Conservation (phyloP, 2,329 filamentous ascomycete species). For the Alternaria incomplexa region DNA sequence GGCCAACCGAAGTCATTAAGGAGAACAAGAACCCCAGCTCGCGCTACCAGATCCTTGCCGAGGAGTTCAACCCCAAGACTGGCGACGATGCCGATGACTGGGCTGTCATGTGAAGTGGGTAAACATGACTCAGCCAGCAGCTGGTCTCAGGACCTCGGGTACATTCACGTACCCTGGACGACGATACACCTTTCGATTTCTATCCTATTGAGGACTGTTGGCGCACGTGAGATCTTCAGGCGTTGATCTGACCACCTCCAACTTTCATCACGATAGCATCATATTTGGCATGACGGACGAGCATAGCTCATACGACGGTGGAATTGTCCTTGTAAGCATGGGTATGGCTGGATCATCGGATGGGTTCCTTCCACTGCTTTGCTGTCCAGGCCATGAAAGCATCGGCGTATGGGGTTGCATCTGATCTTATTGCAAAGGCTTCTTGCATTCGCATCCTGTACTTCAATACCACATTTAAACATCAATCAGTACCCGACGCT, state of each 20-base stretch:
- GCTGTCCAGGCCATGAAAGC: conserved; percentile 10
- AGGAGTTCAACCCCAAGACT: conserved; percentile 28
- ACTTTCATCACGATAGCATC: not conserved
- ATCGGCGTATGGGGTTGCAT: conserved; percentile 19
- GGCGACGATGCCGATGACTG: conserved; percentile 51
- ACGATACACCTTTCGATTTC: not conserved
- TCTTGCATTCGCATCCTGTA: conserved; percentile 17
- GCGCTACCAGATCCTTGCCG: conserved; percentile 38
- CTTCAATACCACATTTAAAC: conserved; percentile 6
- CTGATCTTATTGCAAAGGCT: conserved; percentile 6
- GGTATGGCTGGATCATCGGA: not conserved
- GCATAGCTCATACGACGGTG: conserved; percentile 1
- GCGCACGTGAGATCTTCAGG: conserved; percentile 2
- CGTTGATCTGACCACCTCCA: not conserved
- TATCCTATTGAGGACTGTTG: not conserved
- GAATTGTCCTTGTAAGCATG: conserved; percentile 1
- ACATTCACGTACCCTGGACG: not conserved
- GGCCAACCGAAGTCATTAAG: conserved; percentile 28
- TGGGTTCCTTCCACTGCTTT: conserved; percentile 10
- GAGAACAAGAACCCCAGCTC: conserved; percentile 40
- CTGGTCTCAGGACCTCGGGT: not conserved
- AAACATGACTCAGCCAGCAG: not conserved
- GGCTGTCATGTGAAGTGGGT: conserved; percentile 43
- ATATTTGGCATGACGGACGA: not conserved
- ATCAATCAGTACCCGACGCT: not conserved